A percentile compares a stretch with the other conserved stretches of the same genome.
Evolutionary conservation across 371 early-diverging fungal genomes (phyloP).

Genomic region (Synchytrium microbalum): DNA sequence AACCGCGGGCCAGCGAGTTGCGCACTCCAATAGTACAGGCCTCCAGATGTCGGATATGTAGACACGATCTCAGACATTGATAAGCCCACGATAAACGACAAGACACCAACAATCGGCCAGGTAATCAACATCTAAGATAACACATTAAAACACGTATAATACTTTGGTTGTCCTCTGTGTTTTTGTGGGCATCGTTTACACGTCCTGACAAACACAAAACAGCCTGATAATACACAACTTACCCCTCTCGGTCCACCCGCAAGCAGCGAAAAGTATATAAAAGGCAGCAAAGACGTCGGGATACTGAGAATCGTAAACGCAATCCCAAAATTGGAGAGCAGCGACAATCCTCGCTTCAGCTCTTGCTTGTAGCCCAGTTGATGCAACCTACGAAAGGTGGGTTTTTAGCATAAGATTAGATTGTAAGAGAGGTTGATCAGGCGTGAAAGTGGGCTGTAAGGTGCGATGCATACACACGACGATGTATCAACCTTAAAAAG

Average conservation of each 20-base stretch:
- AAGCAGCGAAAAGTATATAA: constrained; percentile 15
- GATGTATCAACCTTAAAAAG: too few relatives aligned
- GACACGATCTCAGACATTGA: constrained; percentile 13
- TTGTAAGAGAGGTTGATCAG: too few relatives aligned
- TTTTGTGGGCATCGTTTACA: too few relatives aligned
- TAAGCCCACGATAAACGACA: constrained; percentile 1
- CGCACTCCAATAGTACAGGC: constrained; percentile 12
- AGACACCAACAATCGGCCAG: constrained; percentile 6
- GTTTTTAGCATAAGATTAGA: too few relatives aligned
- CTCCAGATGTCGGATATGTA: constrained; percentile 13
- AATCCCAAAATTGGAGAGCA: constrained; percentile 22
- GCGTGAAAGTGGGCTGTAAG: too few relatives aligned
- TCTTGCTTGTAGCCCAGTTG: constrained; percentile 23
- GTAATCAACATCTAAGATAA: constrained; percentile 9
- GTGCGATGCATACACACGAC: too few relatives aligned
- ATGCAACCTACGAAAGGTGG: too few relatives aligned
- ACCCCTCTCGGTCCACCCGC: constrained; percentile 16
- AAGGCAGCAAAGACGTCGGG: constrained; percentile 20
- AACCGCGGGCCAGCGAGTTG: not conserved
- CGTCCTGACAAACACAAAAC: too few relatives aligned
- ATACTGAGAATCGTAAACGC: constrained; percentile 21
- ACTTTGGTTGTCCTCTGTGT: not conserved
- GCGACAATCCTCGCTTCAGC: constrained; percentile 16
- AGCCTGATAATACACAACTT: too few relatives aligned
- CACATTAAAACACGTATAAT: not conserved